A percentile compares a stretch with the other conserved stretches of the same genome.
Evolutionary conservation across 768 basidiomycete species (phyloP).

Genomic region (Hirschioporus abietinus): DNA sequence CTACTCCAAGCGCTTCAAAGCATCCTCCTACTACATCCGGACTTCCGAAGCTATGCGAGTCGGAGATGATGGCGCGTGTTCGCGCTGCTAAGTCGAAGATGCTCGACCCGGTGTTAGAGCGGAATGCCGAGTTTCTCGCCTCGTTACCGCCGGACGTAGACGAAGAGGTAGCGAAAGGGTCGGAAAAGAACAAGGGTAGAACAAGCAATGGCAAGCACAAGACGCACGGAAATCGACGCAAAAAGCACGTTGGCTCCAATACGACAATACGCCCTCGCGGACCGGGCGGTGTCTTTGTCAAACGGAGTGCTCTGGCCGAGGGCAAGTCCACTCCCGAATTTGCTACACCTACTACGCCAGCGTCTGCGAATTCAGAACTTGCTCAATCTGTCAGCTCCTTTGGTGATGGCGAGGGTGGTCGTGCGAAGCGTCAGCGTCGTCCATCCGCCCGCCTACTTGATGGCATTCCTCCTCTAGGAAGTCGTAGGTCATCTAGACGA

Average conservation of each 20-base stretch:
- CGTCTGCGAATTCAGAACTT: background rate
- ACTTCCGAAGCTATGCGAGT: slow-evolving; percentile 20
- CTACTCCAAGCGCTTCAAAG: slow-evolving; percentile 49
- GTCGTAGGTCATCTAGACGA: background rate
- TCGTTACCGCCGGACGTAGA: background rate
- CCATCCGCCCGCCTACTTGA: background rate
- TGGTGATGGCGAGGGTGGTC: background rate
- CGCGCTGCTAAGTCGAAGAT: background rate
- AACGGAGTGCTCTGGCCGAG: background rate
- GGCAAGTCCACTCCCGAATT: background rate
- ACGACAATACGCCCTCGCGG: background rate
- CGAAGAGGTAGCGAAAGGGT: background rate
- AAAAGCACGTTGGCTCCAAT: background rate
- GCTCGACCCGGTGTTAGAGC: background rate
- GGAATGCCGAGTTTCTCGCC: background rate
- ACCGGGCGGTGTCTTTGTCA: background rate
- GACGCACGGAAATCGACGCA: background rate
- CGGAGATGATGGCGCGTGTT: background rate
- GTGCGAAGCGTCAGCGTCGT: background rate
- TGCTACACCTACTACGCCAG: background rate
- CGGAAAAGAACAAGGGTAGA: background rate
- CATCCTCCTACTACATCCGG: slow-evolving; percentile 46
- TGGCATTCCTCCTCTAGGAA: background rate
- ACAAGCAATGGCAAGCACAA: slow-evolving; percentile 3
- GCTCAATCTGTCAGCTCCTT: background rate